phyloP scores from a whole-genome alignment of 2,329 filamentous ascomycete genomes.

The Emergomyces africanus region DNA sequence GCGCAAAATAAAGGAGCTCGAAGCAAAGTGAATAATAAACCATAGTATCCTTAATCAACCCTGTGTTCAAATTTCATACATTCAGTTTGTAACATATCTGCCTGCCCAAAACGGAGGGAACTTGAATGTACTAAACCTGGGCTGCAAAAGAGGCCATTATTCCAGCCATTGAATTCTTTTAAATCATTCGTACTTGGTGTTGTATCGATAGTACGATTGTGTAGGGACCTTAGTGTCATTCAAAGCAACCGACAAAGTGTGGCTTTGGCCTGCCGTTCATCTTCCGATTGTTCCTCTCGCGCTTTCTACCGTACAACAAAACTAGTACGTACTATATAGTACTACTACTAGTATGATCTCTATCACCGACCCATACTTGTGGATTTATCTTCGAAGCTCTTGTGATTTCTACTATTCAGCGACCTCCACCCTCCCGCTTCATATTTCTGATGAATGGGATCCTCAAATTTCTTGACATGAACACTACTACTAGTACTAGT shows the following conservation, averaged over 20 bases:
- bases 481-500: no score
- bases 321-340: no score
- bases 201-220: conserved; percentile 29
- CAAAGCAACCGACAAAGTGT: conserved; percentile 31
- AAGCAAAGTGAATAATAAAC: background rate
- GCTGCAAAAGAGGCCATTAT: conserved; percentile 27
- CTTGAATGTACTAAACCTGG: conserved; percentile 30
- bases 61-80: background rate
- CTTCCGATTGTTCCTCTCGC: conserved; percentile 26
- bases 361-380: conserved; percentile 28
- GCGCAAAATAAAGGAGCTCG: background rate
- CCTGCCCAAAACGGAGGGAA: conserved; percentile 21
- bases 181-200: conserved; percentile 27
- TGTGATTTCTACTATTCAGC: conserved; percentile 22
- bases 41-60: background rate
- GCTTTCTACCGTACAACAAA: conserved; percentile 30
- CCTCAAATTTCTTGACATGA: conserved; percentile 29
- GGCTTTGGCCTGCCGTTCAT: conserved; percentile 29
- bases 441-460: conserved; percentile 27
- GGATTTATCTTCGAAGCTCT: conserved; percentile 19
- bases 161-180: conserved; percentile 27
- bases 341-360: conserved; percentile 29
- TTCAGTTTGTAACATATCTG: background rate
- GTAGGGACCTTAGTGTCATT: conserved; percentile 29
- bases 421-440: conserved; percentile 29